phyloP scores from a whole-genome alignment of 2,329 filamentous ascomycete species.

The Myriosclerotinia curreyana region DNA sequence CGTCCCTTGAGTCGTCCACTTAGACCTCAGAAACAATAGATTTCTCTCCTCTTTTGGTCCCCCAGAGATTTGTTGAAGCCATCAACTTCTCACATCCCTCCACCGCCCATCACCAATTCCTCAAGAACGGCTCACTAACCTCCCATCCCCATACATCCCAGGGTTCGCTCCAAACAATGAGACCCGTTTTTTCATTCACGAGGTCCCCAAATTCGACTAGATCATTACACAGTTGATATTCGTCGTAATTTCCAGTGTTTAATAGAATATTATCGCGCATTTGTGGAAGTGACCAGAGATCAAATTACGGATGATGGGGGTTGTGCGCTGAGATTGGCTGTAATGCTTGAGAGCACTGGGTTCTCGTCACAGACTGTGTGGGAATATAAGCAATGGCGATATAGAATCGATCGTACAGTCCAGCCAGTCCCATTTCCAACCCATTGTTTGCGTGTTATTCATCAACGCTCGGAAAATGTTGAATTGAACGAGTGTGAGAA shows the following conservation, averaged over 20 bases:
- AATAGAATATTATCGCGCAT: slow-evolving; percentile 44
- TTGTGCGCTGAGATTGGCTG: slow-evolving; percentile 45
- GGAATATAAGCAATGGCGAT: slow-evolving; percentile 37
- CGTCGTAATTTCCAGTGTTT: slow-evolving; percentile 42
- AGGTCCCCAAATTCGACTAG: slow-evolving; percentile 42
- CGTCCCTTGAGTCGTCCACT: not conserved
- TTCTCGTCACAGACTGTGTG: slow-evolving; percentile 36
- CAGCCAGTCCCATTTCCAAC: slow-evolving; percentile 3
- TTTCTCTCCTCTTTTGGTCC: slow-evolving; percentile 39
- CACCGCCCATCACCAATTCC: slow-evolving; percentile 42
- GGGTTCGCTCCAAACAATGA: slow-evolving; percentile 43
- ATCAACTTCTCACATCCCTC: slow-evolving; percentile 33
- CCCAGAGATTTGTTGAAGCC: slow-evolving; percentile 42
- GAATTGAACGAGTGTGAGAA: slow-evolving; percentile 27
- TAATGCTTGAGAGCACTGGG: slow-evolving; percentile 39
- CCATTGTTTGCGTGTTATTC: slow-evolving; percentile 39
- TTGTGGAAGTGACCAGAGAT: slow-evolving; percentile 42
- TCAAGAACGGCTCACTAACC: slow-evolving; percentile 44
- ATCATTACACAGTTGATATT: slow-evolving; percentile 47
- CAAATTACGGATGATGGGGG: slow-evolving; percentile 45
- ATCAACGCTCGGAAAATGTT: slow-evolving; percentile 43
- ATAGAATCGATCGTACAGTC: slow-evolving; percentile 39
- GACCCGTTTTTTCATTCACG: slow-evolving; percentile 31
- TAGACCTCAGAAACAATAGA: not conserved
- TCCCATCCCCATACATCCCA: slow-evolving; percentile 45